These are phyloP conservation scores for Aspergillus panamensis DNA, from an alignment of 495 filamentous ascomycete genomes.

Conservation along the genomic window DNA sequence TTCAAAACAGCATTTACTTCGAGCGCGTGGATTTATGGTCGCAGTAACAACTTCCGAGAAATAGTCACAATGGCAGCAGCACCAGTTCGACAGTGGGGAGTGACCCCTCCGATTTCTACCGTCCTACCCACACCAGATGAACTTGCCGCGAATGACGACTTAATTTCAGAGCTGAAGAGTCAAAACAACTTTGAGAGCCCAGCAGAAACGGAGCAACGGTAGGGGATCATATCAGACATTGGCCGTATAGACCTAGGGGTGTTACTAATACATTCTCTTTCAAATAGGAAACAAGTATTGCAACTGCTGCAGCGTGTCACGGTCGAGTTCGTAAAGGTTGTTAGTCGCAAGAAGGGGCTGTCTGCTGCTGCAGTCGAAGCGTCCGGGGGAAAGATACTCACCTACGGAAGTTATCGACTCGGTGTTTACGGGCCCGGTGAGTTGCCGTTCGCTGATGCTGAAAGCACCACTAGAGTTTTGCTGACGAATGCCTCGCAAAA, in stretches of 20 bases:
- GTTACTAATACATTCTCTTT: slow-evolving; percentile 6
- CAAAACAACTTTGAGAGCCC: slow-evolving; percentile 88
- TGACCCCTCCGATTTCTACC: slow-evolving; percentile 80
- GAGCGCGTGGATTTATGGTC: slow-evolving; percentile 16
- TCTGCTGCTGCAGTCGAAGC: slow-evolving; percentile 71
- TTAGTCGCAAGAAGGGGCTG: slow-evolving; percentile 71
- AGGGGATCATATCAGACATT: slow-evolving; percentile 14
- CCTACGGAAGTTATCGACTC: slow-evolving; percentile 89
- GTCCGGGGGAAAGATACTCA: slow-evolving; percentile 86
- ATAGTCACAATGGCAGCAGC: slow-evolving; percentile 51
- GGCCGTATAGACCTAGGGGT: neutral
- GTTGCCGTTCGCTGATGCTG: slow-evolving; percentile 10
- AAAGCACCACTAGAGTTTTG: neutral
- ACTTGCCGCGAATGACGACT: slow-evolving; percentile 65
- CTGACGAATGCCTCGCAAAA: slow-evolving; percentile 25
- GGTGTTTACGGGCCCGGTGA: slow-evolving; percentile 87
- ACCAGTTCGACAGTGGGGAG: slow-evolving; percentile 62
- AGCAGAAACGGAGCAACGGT: slow-evolving; percentile 78
- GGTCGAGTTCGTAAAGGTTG: slow-evolving; percentile 77
- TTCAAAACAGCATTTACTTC: slow-evolving; percentile 10
- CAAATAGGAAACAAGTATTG: slow-evolving; percentile 51
- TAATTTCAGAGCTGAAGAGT: slow-evolving; percentile 72
- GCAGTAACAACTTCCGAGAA: slow-evolving; percentile 10
- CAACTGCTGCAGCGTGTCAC: slow-evolving; percentile 70
- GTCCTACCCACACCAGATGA: slow-evolving; percentile 71